Evolutionary conservation across 2,329 filamentous ascomycete genomes (phyloP).

Genomic region (Fusarium sp.): DNA sequence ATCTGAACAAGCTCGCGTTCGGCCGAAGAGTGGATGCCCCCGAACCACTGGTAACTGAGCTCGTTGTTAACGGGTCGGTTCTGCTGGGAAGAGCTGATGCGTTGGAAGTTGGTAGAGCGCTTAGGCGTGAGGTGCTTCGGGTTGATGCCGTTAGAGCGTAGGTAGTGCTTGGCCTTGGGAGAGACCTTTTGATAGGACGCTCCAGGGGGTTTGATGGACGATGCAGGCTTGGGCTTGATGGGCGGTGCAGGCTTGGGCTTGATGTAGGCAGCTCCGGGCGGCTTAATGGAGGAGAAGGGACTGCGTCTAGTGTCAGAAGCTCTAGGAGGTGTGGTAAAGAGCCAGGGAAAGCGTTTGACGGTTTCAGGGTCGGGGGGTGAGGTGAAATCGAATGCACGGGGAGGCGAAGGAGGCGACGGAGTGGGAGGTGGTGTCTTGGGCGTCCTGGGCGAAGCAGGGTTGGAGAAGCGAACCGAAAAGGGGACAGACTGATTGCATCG

Average conservation of each 20-base stretch:
- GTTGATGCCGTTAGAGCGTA: conserved; percentile 3
- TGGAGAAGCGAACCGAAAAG: neutral
- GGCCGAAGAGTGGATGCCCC: conserved; percentile 10
- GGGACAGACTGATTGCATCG: neutral
- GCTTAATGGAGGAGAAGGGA: neutral
- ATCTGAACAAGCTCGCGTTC: conserved; percentile 11
- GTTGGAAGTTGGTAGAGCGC: conserved; percentile 4
- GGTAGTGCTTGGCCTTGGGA: conserved; percentile 24
- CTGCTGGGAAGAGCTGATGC: neutral
- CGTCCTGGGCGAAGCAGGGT: neutral
- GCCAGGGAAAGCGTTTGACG: neutral
- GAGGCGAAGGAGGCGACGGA: neutral
- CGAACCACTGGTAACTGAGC: conserved; percentile 12
- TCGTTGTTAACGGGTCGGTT: neutral
- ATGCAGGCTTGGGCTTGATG: neutral
- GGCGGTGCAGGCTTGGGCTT: neutral
- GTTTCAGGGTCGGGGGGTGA: neutral
- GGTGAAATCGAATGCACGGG: neutral
- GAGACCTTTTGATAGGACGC: conserved; percentile 27
- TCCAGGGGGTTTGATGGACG: conserved; percentile 12
- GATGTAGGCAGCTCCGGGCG: neutral
- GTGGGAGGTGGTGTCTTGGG: neutral
- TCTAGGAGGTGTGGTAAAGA: neutral
- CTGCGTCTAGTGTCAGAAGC: neutral
- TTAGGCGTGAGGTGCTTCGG: conserved; percentile 4